Percentiles rank a stretch among this genome's conserved stretches.
Conservation (phyloP, 805 yeast species). For the Starmerella vitae region DNA sequence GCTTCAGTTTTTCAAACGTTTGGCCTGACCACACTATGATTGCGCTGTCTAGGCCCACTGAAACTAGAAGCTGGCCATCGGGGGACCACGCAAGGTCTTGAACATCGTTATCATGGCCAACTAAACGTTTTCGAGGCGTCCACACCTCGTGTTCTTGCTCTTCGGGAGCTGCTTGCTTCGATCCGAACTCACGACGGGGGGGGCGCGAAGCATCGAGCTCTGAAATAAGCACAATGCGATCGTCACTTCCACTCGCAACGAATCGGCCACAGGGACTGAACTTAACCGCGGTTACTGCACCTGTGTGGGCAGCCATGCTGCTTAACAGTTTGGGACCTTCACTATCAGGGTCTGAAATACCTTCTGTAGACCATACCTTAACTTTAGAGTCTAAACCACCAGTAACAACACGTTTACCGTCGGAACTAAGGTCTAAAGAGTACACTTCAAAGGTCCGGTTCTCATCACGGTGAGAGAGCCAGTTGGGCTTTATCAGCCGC, state of each 20-base stretch:
- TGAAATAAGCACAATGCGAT: slow-evolving; percentile 82
- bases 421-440: slow-evolving; percentile 65
- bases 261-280: slow-evolving; percentile 88
- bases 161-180: slow-evolving; percentile 22
- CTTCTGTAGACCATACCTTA: slow-evolving; percentile 79
- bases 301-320: slow-evolving; percentile 89
- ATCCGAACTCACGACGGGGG: slow-evolving; percentile 54
- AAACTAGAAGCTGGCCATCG: slow-evolving; percentile 75
- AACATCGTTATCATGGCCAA: slow-evolving; percentile 94
- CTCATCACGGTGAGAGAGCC: slow-evolving; percentile 63
- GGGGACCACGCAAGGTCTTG: slow-evolving; percentile 99
- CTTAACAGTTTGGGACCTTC: slow-evolving; percentile 34
- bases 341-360: slow-evolving; percentile 46
- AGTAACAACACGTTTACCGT: slow-evolving; percentile 75
- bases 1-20: slow-evolving; percentile 76
- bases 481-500: slow-evolving; percentile 56
- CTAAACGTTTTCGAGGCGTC: slow-evolving; percentile 83
- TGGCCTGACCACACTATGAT: slow-evolving; percentile 88
- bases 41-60: slow-evolving; percentile 88
- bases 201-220: slow-evolving; percentile 62
- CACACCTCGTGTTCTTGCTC: slow-evolving; percentile 77
- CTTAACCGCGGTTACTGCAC: slow-evolving; percentile 87
- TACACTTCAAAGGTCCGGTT: slow-evolving; percentile 71
- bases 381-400: slow-evolving; percentile 92
- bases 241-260: slow-evolving; percentile 91